Base-by-base conservation (phyloP, 1,284 basidiomycete species). In the Boletellus sp. region DNA sequence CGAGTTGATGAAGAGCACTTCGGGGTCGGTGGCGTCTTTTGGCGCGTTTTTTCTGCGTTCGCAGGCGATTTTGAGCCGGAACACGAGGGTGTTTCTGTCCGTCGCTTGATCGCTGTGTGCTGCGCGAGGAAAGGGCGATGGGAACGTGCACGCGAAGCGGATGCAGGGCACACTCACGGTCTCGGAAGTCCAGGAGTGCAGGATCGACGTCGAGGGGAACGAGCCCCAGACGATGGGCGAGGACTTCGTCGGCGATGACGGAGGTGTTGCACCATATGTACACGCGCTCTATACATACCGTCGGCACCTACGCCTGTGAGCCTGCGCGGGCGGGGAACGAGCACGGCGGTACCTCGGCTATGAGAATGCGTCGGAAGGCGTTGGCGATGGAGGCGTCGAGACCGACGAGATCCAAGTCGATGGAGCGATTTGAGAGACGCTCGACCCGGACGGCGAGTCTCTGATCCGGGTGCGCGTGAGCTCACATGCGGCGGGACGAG, bases 341-440 rank as follows among this genome's bases (percentile, higher is more conserved):
- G 32, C n/a, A 34, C 19, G 35, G 61, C 78, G n/a, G 50, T 54
- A 91, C 94, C 78, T 99, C 95, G 21, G 96, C 90, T 43, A 99
- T 91, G 61, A 98, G 76, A 45, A 95, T 90, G 48, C 95, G 76
- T 35, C 96, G 79, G 55, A 97, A 80, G 0, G 95, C 93, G 66
- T 99, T 99, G 21, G 96, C 94, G 43, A 99, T 90, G 23, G 90
- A 90, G 0, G 96, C 91, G 69, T 99, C 96, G 25, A 98, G 88
- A 8, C 96, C 95, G 47, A 98, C 81, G 22, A 99, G 73, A 70
- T 99, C 95, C 65, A 99, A 95, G 59, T 98, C 94, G 53, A 96
- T 80, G 4, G 86, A 84, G 3, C 84, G 78, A 36, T 87, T 78
- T 3, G 92, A 94, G 33, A 94, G 70, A 40, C 87, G 77, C 53